Percentiles rank a stretch among this genome's conserved stretches.
These are phyloP conservation scores for Hypoxylon sp. DNA, from an alignment of 2,329 filamentous ascomycete species.

Conservation along the genomic window DNA sequence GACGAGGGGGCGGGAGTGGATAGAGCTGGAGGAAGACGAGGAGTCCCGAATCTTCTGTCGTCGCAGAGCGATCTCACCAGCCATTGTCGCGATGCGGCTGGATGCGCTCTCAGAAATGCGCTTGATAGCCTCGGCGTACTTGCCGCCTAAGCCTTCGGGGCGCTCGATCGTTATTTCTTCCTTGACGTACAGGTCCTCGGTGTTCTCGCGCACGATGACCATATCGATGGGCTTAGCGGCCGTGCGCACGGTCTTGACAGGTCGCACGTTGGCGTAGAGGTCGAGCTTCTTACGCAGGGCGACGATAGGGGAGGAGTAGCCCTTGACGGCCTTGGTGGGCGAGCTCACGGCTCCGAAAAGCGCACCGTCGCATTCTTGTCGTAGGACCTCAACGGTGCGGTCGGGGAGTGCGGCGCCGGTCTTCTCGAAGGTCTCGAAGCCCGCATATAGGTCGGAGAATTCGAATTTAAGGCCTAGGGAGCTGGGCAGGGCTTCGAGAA, in stretches of 20 bases:
- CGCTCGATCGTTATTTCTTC: constrained; percentile 85
- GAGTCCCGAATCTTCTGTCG: constrained; percentile 82
- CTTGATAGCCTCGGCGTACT: constrained; percentile 97
- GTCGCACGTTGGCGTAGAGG: constrained; percentile 97
- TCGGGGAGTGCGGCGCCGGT: constrained; percentile 91
- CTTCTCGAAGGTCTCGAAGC: constrained; percentile 92
- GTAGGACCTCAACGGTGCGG: constrained; percentile 88
- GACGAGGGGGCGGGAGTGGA: constrained; percentile 79
- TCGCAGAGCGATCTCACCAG: constrained; percentile 91
- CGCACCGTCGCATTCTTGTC: constrained; percentile 92
- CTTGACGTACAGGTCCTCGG: constrained; percentile 98
- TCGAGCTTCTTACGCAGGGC: constrained; percentile 94
- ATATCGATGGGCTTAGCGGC: constrained; percentile 84
- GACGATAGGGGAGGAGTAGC: constrained; percentile 97
- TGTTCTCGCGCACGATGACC: constrained; percentile 99
- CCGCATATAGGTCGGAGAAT: constrained; percentile 92
- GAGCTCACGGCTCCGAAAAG: constrained; percentile 97
- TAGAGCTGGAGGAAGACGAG: constrained; percentile 67
- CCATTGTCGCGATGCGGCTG: constrained; percentile 89
- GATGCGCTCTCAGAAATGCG: constrained; percentile 90
- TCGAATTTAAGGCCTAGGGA: constrained; percentile 94
- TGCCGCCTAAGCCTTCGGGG: constrained; percentile 73
- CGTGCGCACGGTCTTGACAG: constrained; percentile 85
- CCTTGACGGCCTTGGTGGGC: constrained; percentile 87
- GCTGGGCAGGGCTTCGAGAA: constrained; percentile 93